These are phyloP conservation scores for Arabidopsis hybrid DNA, from an alignment of 441 rosid genomes.

Conservation along the genomic window DNA sequence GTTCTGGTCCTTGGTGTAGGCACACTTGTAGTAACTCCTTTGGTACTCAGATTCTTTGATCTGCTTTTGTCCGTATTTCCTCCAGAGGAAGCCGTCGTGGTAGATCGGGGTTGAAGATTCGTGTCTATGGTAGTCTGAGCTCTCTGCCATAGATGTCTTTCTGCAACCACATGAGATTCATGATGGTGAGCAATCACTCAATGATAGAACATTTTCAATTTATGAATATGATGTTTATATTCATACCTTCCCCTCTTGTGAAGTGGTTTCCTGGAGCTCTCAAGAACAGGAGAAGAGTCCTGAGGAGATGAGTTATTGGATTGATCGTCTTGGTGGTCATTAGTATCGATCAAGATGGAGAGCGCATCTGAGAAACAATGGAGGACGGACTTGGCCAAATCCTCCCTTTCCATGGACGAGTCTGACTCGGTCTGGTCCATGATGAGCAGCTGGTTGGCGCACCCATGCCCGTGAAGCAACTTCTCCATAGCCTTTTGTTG, in stretches of 20 bases:
- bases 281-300: slow-evolving; percentile 35
- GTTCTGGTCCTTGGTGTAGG: slow-evolving; percentile 69
- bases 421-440: slow-evolving; percentile 36
- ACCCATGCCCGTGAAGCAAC: slow-evolving; percentile 39
- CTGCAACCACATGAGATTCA: slow-evolving; percentile 48
- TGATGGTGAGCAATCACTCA: slow-evolving; percentile 16
- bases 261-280: slow-evolving; percentile 24
- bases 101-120: slow-evolving; percentile 37
- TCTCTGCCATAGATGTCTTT: slow-evolving; percentile 49
- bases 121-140: slow-evolving; percentile 38
- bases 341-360: slow-evolving; percentile 37
- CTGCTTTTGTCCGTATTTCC: slow-evolving; percentile 88
- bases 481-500: slow-evolving; percentile 41
- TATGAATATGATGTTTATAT: not conserved
- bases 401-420: slow-evolving; percentile 34
- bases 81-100: slow-evolving; percentile 84
- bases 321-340: slow-evolving; percentile 27
- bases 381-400: slow-evolving; percentile 44
- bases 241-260: slow-evolving; percentile 46
- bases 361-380: slow-evolving; percentile 45
- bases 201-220: not conserved
- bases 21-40: slow-evolving; percentile 84
- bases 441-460: slow-evolving; percentile 41
- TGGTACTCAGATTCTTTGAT: slow-evolving; percentile 67
- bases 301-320: slow-evolving; percentile 40